These are phyloP conservation scores for Leccinum sublutescens DNA, from an alignment of 768 basidiomycete genomes.

Conservation along the genomic window DNA sequence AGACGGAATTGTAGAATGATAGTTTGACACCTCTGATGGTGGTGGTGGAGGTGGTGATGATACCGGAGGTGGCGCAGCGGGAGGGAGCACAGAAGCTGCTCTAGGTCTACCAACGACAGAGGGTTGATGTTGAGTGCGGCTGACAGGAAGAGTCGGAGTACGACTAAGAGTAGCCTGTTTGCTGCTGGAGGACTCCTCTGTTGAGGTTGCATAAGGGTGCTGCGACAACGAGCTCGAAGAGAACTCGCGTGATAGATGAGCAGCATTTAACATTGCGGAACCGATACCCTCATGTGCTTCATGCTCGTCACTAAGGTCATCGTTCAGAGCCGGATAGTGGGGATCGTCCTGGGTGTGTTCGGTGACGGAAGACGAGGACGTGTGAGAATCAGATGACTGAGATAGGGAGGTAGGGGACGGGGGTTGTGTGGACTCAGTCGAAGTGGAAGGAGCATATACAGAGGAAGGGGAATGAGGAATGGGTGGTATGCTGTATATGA, in stretches of 20 bases:
- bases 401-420: conserved; percentile 36
- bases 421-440: conserved; percentile 36
- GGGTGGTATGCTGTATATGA: conserved; percentile 84
- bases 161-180: conserved; percentile 31
- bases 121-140: conserved; percentile 27
- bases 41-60: conserved; percentile 62
- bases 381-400: conserved; percentile 49
- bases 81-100: conserved; percentile 60
- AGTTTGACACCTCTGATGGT: conserved; percentile 37
- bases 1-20: conserved; percentile 31
- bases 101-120: conserved; percentile 41
- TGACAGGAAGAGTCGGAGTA: conserved; percentile 34
- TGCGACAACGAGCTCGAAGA: conserved; percentile 24
- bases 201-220: conserved; percentile 53
- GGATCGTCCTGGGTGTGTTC: conserved; percentile 39
- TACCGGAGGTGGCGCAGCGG: conserved; percentile 63
- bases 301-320: conserved; percentile 31
- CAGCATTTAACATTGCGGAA: conserved; percentile 41
- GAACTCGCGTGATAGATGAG: conserved; percentile 31
- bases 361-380: conserved; percentile 45
- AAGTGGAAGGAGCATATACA: conserved; percentile 42
- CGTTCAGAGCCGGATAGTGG: conserved; percentile 20
- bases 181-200: conserved; percentile 36
- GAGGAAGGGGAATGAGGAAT: conserved; percentile 64
- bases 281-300: conserved; percentile 44